These are phyloP conservation scores for Aureobasidium sp. DNA, from an alignment of 2,329 filamentous ascomycete species.

Conservation along the genomic window DNA sequence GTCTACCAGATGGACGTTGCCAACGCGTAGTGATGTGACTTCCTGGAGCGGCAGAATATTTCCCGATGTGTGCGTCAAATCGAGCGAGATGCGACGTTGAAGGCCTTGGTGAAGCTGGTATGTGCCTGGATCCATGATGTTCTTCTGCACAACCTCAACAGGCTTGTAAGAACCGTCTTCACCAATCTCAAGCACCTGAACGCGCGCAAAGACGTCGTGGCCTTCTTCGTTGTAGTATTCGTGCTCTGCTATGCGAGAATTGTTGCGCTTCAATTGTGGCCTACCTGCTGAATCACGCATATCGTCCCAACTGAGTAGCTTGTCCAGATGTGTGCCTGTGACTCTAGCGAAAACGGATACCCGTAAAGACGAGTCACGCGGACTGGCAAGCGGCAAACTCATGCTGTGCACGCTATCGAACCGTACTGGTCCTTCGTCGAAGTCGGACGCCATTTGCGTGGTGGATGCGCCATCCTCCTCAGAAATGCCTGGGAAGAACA, in stretches of 20 bases:
- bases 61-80: constrained; percentile 83
- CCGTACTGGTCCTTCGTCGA: constrained; percentile 83
- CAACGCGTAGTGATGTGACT: constrained; percentile 65
- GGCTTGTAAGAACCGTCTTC: constrained; percentile 86
- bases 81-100: constrained; percentile 78
- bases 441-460: constrained; percentile 86
- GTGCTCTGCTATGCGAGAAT: constrained; percentile 71
- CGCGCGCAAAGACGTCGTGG: constrained; percentile 79
- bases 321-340: constrained; percentile 89
- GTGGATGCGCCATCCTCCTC: constrained; percentile 82
- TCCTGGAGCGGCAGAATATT: constrained; percentile 84
- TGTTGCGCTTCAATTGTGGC: constrained; percentile 49
- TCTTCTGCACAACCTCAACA: constrained; percentile 83
- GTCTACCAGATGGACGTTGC: constrained; percentile 75
- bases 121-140: constrained; percentile 74
- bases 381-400: constrained; percentile 75
- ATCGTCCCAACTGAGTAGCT: constrained; percentile 96
- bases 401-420: constrained; percentile 99
- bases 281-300: constrained; percentile 68
- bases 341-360: constrained; percentile 89
- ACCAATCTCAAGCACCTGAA: constrained; percentile 85
- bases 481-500: constrained; percentile 88
- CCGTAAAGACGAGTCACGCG: constrained; percentile 65
- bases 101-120: constrained; percentile 94
- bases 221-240: constrained; percentile 91